These are phyloP conservation scores for Chytriomyces sp. DNA, from an alignment of 192 early-diverging fungal genomes.

Conservation along the genomic window DNA sequence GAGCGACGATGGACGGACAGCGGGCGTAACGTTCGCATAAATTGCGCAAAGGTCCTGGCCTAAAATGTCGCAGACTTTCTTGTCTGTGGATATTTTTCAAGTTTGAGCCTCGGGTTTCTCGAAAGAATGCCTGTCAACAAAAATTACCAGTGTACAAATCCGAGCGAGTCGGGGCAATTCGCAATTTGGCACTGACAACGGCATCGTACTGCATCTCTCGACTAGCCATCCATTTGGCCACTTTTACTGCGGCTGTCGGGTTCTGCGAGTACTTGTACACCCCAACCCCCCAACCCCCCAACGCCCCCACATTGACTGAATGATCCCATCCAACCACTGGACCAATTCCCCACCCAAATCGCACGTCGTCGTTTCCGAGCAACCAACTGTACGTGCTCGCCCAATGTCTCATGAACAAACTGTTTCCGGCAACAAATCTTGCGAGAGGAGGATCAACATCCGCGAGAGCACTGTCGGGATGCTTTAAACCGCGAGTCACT, in stretches of 20 bases:
- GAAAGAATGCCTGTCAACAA: not conserved
- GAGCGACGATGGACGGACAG: constrained; percentile 31
- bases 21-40: constrained; percentile 4
- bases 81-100: constrained; percentile 9
- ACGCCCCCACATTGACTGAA: constrained; percentile 36
- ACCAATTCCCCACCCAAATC: constrained; percentile 47
- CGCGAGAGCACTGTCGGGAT: constrained; percentile 7
- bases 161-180: constrained; percentile 18
- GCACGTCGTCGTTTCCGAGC: constrained; percentile 1
- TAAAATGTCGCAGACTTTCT: constrained; percentile 6
- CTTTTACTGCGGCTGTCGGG: constrained; percentile 43
- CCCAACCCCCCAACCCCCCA: constrained; percentile 44
- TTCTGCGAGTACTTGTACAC: constrained; percentile 47
- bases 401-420: constrained; percentile 44
- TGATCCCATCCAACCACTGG: constrained; percentile 38
- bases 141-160: constrained; percentile 22
- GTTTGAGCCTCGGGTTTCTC: not conserved
- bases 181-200: not conserved
- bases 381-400: constrained; percentile 25
- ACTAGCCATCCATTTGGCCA: constrained; percentile 31
- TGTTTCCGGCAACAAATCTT: constrained; percentile 29
- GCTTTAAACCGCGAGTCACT: not conserved
- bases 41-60: constrained; percentile 25
- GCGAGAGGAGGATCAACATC: constrained; percentile 23
- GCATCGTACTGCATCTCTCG: constrained; percentile 20